A percentile compares a stretch with the other conserved stretches of the same genome.
These are phyloP conservation scores for Phaeosphaeria sp. DNA, from an alignment of 2,329 filamentous ascomycete species.

Conservation along the genomic window DNA sequence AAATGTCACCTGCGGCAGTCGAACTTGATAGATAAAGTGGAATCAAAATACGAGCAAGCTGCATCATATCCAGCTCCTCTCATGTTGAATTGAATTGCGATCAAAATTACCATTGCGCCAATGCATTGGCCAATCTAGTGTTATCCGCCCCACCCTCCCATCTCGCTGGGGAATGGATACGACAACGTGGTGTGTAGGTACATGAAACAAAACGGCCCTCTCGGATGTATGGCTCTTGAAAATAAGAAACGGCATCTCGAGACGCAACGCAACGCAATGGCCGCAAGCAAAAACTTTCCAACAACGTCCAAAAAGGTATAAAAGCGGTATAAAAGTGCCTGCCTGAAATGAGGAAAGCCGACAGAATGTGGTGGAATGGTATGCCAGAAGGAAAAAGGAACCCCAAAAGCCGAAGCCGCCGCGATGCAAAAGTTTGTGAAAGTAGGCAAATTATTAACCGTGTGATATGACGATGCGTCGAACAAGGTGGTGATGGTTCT, in stretches of 20 bases:
- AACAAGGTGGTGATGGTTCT: neutral
- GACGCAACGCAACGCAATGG: neutral
- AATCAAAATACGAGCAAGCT: neutral
- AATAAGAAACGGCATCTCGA: neutral
- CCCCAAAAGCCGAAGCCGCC: neutral
- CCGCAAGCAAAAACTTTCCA: neutral
- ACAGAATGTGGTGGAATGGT: neutral
- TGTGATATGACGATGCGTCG: neutral
- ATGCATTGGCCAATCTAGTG: neutral
- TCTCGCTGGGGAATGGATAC: no score
- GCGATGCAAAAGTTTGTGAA: neutral
- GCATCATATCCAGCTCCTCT: neutral
- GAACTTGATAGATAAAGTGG: neutral
- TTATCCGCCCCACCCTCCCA: neutral
- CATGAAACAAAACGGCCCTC: neutral
- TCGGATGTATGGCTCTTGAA: neutral
- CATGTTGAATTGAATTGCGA: neutral
- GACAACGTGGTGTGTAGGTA: neutral
- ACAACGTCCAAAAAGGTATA: neutral
- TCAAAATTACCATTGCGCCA: neutral
- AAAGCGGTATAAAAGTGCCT: neutral
- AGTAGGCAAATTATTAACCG: neutral
- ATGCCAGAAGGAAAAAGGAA: neutral
- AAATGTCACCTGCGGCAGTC: neutral
- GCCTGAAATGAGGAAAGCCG: neutral